These are phyloP conservation scores for Xylariaceae sp. DNA, from an alignment of 2,329 filamentous ascomycete species.

Conservation along the genomic window DNA sequence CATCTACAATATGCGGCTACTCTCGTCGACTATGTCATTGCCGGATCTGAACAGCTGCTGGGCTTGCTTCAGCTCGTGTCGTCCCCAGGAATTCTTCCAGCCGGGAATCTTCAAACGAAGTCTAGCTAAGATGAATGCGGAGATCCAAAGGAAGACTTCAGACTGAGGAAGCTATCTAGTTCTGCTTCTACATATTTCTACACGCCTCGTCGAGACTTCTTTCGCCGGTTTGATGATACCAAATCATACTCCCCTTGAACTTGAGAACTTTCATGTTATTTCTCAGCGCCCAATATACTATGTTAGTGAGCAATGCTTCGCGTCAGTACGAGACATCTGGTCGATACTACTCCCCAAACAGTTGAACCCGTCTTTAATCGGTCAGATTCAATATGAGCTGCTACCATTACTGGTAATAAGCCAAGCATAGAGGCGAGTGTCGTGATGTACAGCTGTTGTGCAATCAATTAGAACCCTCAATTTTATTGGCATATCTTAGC, in stretches of 20 bases:
- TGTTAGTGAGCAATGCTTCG: constrained; percentile 16
- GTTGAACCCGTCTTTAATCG: not conserved
- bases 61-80: not conserved
- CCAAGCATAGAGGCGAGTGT: not conserved
- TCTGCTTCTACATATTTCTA: constrained; percentile 8
- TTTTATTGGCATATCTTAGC: no score
- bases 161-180: constrained; percentile 9
- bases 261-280: constrained; percentile 4
- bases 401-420: not conserved
- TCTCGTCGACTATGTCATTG: no score
- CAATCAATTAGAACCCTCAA: no score
- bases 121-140: constrained; percentile 1
- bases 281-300: constrained; percentile 16
- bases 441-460: not conserved
- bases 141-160: not conserved
- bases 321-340: constrained; percentile 26
- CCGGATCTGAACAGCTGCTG: no score
- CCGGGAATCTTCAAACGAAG: not conserved
- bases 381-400: not conserved
- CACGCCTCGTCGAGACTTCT: constrained; percentile 5
- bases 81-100: constrained; percentile 11
- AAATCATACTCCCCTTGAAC: constrained; percentile 8
- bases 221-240: constrained; percentile 12
- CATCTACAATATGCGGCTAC: not conserved
- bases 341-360: not conserved